Conservation (phyloP, 1,284 basidiomycete species). For the Fistulinella staudtii region DNA sequence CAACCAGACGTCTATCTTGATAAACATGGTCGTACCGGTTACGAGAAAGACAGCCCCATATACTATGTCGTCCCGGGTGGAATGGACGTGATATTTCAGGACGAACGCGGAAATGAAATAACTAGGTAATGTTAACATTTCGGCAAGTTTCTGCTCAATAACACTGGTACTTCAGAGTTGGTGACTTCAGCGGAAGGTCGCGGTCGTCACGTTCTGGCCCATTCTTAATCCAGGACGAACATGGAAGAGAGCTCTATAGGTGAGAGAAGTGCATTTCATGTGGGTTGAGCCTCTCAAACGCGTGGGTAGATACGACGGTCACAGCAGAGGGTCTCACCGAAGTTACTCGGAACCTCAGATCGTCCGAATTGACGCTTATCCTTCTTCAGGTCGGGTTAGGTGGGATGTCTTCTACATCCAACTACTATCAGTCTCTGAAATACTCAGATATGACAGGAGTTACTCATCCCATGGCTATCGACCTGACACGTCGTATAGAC, state of each 20-base stretch:
- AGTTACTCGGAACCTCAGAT: slow-evolving; percentile 29
- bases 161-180: slow-evolving; percentile 38
- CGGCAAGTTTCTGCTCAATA: slow-evolving; percentile 12
- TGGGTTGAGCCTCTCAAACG: slow-evolving; percentile 6
- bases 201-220: slow-evolving; percentile 32
- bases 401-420: slow-evolving; percentile 13
- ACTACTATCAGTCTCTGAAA: slow-evolving; percentile 7
- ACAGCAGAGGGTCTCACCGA: slow-evolving; percentile 22
- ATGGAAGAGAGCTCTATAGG: slow-evolving; percentile 49
- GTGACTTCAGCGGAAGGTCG: slow-evolving; percentile 37
- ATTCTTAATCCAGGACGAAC: slow-evolving; percentile 47
- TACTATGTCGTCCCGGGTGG: slow-evolving; percentile 66
- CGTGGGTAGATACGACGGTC: slow-evolving; percentile 25
- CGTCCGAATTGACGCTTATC: slow-evolving; percentile 24
- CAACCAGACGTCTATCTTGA: slow-evolving; percentile 19
- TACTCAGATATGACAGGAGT: slow-evolving; percentile 23
- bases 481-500: slow-evolving; percentile 25
- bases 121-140: slow-evolving; percentile 44
- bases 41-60: slow-evolving; percentile 37
- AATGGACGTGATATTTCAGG: slow-evolving; percentile 64
- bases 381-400: slow-evolving; percentile 17
- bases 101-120: slow-evolving; percentile 62
- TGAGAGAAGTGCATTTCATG: slow-evolving; percentile 16
- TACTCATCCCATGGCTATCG: slow-evolving; percentile 24
- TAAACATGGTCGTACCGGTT: slow-evolving; percentile 22